Evolutionary conservation across 345 rosid genomes (phyloP), one percentile per base, ranked within the genome.

Genomic region (Fremontodendron californicum): DNA sequence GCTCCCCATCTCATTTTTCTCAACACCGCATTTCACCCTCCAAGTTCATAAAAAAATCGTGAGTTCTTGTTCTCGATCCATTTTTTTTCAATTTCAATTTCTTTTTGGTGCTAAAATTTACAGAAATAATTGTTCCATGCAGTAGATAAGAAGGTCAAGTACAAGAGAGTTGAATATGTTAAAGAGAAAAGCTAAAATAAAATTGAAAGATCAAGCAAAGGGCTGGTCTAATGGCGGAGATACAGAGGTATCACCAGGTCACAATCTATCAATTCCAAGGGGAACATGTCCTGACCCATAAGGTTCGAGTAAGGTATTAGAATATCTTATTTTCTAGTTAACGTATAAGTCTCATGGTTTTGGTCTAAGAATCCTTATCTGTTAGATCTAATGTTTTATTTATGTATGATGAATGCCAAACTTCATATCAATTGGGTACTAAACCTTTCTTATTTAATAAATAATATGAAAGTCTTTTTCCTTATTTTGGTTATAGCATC

Each of bases 161-260:
- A 95, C 99, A 58, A 96, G 99, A 81, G 97, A 96, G 77, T 75
- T 93, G 78, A 96, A 96, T 87, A 87, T 91, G 49, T 83, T 96
- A 76, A 96, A 96, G 84, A 82, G 99, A 79, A 96, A 96, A 87
- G 99, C 99, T 76, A 96, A 96, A 86, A 89, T 91, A 82, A 92
- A 84, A 85, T 92, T 94, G 62, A 96, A 89, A 86, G 99, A 96
- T 78, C 99, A 90, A 84, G 87, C 86, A 74, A 96, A 96, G 85
- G 89, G 87, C 79, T 92, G 94, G 97, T 82, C 89, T 43, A 98
- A 93, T 71, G 99, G 90, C 55, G 88, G 87, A 73, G 98, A 92
- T 87, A 54, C 81, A 74, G 99, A 93, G 80, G 81, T 85, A 71
- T 35, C 97, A 68, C 71, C 78, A 63, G 78, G 85, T 11, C 89